phyloP scores from a whole-genome alignment of 768 basidiomycete species.

The Tephrocybe sp. region DNA sequence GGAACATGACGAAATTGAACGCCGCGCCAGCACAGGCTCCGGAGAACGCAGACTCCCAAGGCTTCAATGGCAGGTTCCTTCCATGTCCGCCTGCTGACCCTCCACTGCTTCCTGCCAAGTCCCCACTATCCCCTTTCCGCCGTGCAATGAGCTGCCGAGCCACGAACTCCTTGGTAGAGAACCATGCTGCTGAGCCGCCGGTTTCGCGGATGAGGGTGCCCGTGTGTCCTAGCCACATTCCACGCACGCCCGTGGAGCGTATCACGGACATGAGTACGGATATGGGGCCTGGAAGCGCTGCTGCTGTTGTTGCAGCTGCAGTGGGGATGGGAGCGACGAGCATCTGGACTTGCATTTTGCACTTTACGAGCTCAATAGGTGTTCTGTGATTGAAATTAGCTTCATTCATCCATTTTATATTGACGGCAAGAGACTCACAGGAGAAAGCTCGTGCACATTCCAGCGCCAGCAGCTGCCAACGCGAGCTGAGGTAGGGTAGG shows the following conservation, averaged over 20 bases:
- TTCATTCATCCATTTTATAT: background rate
- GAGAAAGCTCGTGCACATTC: slow-evolving; percentile 81
- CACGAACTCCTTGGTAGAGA: slow-evolving; percentile 80
- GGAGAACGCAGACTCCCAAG: slow-evolving; percentile 82
- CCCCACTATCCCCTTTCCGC: slow-evolving; percentile 21
- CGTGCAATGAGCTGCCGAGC: slow-evolving; percentile 56
- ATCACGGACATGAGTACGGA: slow-evolving; percentile 63
- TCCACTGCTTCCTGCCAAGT: slow-evolving; percentile 6
- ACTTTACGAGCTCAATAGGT: slow-evolving; percentile 93
- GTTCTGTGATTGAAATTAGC: slow-evolving; percentile 47
- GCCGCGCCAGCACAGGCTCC: slow-evolving; percentile 85
- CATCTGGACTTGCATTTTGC: slow-evolving; percentile 98
- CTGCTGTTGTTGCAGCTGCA: background rate
- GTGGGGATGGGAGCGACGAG: slow-evolving; percentile 32
- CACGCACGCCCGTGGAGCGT: slow-evolving; percentile 66
- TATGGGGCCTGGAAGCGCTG: slow-evolving; percentile 67
- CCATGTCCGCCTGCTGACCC: background rate
- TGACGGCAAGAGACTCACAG: slow-evolving; percentile 51
- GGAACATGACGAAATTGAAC: slow-evolving; percentile 89
- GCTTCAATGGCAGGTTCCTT: slow-evolving; percentile 39
- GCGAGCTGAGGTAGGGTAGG: slow-evolving; percentile 58
- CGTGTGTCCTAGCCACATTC: slow-evolving; percentile 96
- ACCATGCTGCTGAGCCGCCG: slow-evolving; percentile 91
- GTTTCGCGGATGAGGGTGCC: slow-evolving; percentile 93
- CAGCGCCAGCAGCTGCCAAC: slow-evolving; percentile 84